Base-by-base conservation (phyloP, 2,329 filamentous ascomycete genomes). In the Neopestalotiopsis rosae region DNA sequence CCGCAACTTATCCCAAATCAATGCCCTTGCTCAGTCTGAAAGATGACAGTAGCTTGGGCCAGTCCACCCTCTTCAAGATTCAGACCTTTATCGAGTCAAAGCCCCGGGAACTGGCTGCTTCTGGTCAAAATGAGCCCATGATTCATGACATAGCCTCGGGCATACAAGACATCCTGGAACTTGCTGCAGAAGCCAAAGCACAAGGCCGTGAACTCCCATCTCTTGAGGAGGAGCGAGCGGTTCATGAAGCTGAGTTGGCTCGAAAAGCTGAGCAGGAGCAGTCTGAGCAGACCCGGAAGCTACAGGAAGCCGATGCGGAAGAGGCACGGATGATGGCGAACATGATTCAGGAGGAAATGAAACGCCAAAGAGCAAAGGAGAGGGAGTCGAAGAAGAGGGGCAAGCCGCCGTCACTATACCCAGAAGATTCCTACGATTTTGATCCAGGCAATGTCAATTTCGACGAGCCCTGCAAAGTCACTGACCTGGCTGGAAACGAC, bases 1-100 rank as follows among this genome's bases (percentile, higher is more conserved):
- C 94, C 9, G 92, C 94, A 6, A 97, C 95, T 0, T 98, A 98
- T 78, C 96, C 95, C 4, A 97, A 94, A 77, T 92, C 94, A 1
- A 83, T 90, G 1, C 95, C 95, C 1, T 83, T 94, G 12, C 81
- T 97, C 14, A 89, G 87, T 4, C 77, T 97, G 59, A 91, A 92
- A 72, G 85, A 90, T 67, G 82, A 90, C 57, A 84, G 86, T 32
- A 85, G 88, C 59, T 83, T 97, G 67, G 90, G 90, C 58, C 91
- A 92, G 74, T 90, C 88, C 66, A 93, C 92, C 1, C 86, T 88
- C 69, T 91, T 90, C 77, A 92, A 91, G 75, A 87, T 97, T 17
- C 87, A 90, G 71, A 89, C 87, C 67, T 88, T 87, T 66, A 81
- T 91, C 67, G 87, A 91, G 74, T 86, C 84, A 0, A 84, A 89